These are phyloP conservation scores for Eragrostis curvula DNA, from an alignment of 176 grass and related monocot genomes.

Conservation along the genomic window DNA sequence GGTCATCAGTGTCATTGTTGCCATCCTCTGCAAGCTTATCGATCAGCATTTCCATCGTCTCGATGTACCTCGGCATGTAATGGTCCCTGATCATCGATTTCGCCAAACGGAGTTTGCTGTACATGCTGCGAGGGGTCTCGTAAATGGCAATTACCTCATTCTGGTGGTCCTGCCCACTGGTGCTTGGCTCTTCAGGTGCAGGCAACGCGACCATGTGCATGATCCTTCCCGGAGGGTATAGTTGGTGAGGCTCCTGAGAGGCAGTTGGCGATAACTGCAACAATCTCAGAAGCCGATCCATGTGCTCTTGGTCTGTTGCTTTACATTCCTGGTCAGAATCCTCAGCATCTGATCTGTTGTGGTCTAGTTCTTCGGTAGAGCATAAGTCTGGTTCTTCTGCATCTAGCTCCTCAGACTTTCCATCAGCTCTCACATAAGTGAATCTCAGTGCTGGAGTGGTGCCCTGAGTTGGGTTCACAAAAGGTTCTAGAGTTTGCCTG, in stretches of 20 bases:
- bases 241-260: conserved; percentile 32
- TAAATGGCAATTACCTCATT: conserved; percentile 51
- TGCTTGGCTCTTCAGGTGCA: neutral
- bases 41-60: conserved; percentile 71
- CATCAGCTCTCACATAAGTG: neutral
- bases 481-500: neutral
- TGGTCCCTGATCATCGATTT: conserved; percentile 71
- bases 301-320: conserved; percentile 28
- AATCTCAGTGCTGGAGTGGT: neutral
- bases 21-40: conserved; percentile 50
- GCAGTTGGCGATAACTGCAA: neutral
- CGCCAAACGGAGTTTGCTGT: conserved; percentile 57
- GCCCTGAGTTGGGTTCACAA: conserved; percentile 6
- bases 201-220: conserved; percentile 78
- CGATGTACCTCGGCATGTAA: conserved; percentile 76
- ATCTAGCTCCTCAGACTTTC: neutral
- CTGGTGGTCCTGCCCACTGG: neutral
- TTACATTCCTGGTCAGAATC: conserved; percentile 26
- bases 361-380: neutral
- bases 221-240: conserved; percentile 83
- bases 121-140: conserved; percentile 62
- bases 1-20: neutral
- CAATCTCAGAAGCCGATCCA: conserved; percentile 16
- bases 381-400: neutral
- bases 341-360: conserved; percentile 3